These are phyloP conservation scores for Penicillium samsonianum DNA, from an alignment of 495 filamentous ascomycete genomes.

Conservation along the genomic window DNA sequence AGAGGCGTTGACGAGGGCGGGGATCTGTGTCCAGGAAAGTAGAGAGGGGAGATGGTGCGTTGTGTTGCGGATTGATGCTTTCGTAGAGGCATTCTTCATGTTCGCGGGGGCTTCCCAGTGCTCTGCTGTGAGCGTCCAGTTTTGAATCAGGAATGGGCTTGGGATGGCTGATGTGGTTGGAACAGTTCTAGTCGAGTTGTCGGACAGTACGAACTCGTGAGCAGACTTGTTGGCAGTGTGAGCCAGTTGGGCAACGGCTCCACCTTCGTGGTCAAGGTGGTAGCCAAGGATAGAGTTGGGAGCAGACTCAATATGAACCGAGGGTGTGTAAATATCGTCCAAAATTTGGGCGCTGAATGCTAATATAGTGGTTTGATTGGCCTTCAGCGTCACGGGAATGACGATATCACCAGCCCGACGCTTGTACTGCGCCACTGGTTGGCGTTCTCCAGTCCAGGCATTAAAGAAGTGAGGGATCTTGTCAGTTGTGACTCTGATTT, in stretches of 20 bases:
- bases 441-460: conserved; percentile 46
- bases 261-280: conserved; percentile 13
- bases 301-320: conserved; percentile 8
- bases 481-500: background rate
- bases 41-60: conserved; percentile 31
- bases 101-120: background rate
- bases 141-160: background rate
- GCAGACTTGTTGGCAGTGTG: conserved; percentile 1
- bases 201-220: conserved; percentile 26
- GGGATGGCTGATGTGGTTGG: background rate
- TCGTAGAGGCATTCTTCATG: conserved; percentile 29
- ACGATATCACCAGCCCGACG: conserved; percentile 19
- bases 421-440: conserved; percentile 34
- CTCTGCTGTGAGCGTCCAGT: background rate
- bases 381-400: conserved; percentile 35
- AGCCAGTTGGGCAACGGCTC: conserved; percentile 20
- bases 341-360: conserved; percentile 27
- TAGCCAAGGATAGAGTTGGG: conserved; percentile 24
- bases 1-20: conserved; percentile 21
- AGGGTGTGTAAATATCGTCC: background rate
- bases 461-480: conserved; percentile 41
- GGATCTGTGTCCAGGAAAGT: conserved; percentile 49
- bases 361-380: conserved; percentile 39
- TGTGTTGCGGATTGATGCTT: conserved; percentile 28
- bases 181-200: conserved; percentile 16